Percentiles rank a stretch among this genome's conserved stretches.
Conservation (phyloP, 2,329 filamentous ascomycete species). For the Oidium heveae region DNA sequence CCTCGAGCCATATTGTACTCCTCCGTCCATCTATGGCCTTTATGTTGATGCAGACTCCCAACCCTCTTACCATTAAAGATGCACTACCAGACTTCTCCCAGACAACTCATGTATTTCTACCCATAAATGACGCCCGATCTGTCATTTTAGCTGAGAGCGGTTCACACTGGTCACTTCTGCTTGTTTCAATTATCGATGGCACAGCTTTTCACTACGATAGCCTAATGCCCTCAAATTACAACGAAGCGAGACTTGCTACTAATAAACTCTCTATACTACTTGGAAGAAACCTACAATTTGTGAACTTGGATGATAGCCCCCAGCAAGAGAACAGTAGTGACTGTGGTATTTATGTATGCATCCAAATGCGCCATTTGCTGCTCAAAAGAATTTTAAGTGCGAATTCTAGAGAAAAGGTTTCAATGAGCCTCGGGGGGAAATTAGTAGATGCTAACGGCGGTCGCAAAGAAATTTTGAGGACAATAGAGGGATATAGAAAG, state of each 20-base stretch:
- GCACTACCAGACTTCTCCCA: conserved; percentile 59
- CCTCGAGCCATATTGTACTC: conserved; percentile 66
- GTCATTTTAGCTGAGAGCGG: conserved; percentile 62
- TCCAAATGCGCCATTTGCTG: conserved; percentile 84
- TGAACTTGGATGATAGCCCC: conserved; percentile 62
- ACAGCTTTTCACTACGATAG: conserved; percentile 96
- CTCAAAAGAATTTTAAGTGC: conserved; percentile 59
- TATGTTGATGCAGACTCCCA: conserved; percentile 53
- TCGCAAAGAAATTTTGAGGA: conserved; percentile 72
- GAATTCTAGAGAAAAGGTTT: conserved; percentile 63
- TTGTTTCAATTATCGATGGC: conserved; percentile 70
- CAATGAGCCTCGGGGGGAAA: conserved; percentile 77
- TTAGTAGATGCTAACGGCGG: conserved; percentile 57
- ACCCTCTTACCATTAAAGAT: conserved; percentile 28
- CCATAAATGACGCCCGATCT: conserved; percentile 71
- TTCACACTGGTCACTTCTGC: conserved; percentile 79
- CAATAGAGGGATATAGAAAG: conserved; percentile 66
- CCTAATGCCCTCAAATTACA: conserved; percentile 47
- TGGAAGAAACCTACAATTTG: conserved; percentile 40
- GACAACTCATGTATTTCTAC: conserved; percentile 83
- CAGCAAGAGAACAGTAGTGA: conserved; percentile 84
- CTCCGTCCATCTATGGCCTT: conserved; percentile 84
- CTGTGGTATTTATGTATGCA: conserved; percentile 87
- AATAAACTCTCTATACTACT: conserved; percentile 46
- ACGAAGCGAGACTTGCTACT: conserved; percentile 45